Percentiles rank a stretch among this genome's conserved stretches.
Conservation (phyloP, 202 grass and related monocot genomes). For the Zizania palustris region DNA sequence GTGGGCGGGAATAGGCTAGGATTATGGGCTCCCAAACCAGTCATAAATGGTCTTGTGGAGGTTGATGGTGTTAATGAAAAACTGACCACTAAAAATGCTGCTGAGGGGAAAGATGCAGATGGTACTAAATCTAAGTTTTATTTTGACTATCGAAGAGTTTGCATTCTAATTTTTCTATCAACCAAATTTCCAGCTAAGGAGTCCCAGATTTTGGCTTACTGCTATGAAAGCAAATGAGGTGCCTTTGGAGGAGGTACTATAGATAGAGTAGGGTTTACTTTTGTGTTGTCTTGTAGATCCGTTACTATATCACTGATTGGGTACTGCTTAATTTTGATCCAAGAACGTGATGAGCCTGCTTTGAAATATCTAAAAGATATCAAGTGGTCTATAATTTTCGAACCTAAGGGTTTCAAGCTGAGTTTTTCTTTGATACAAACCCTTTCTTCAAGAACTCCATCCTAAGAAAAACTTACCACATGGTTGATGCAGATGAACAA, state of each 20-base stretch:
- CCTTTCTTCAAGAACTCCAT: slow-evolving; percentile 90
- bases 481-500: slow-evolving; percentile 94
- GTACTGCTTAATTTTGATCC: slow-evolving; percentile 58
- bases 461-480: slow-evolving; percentile 87
- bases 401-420: too few relatives aligned
- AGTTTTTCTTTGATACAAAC: slow-evolving; percentile 71
- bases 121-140: slow-evolving; percentile 12
- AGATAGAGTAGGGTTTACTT: background rate
- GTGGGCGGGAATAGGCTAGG: too few relatives aligned
- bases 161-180: slow-evolving; percentile 32
- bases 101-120: too few relatives aligned
- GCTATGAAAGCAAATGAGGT: slow-evolving; percentile 97
- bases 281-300: background rate
- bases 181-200: slow-evolving; percentile 63
- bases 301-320: background rate
- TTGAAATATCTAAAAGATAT: too few relatives aligned
- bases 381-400: too few relatives aligned
- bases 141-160: background rate
- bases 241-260: too few relatives aligned
- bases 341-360: slow-evolving; percentile 95
- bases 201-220: slow-evolving; percentile 91
- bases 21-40: too few relatives aligned
- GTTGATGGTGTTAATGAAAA: slow-evolving; percentile 61
- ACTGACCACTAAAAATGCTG: slow-evolving; percentile 50
- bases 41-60: slow-evolving; percentile 87